phyloP scores from a whole-genome alignment of 1,284 basidiomycete genomes.

The Dichomitus squalens region DNA sequence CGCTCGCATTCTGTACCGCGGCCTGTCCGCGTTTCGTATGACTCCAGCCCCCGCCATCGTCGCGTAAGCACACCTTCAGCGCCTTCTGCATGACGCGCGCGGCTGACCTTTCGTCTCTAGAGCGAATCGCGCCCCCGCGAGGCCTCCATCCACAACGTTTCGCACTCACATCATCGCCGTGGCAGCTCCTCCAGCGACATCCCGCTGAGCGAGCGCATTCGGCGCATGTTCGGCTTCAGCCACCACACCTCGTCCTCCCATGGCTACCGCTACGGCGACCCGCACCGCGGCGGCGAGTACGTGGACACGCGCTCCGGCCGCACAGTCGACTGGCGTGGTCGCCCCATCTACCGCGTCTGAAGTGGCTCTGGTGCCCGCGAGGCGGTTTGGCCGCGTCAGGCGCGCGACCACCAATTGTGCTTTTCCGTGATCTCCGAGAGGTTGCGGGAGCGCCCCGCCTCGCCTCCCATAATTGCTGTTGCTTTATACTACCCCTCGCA shows the following conservation, averaged over 20 bases:
- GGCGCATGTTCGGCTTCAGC: constrained; percentile 57
- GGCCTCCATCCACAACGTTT: constrained; percentile 13
- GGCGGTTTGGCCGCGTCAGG: too few relatives aligned
- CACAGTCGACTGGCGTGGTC: constrained; percentile 54
- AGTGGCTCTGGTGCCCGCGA: too few relatives aligned
- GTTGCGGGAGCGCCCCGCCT: not conserved
- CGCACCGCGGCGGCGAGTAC: constrained; percentile 34
- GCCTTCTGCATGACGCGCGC: not conserved
- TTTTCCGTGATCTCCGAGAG: not conserved
- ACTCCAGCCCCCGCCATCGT: constrained; percentile 12
- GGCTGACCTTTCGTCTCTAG: constrained; percentile 8
- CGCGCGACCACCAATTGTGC: constrained; percentile 17
- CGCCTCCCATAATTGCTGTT: not conserved
- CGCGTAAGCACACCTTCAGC: constrained; percentile 1
- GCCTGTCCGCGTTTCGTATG: constrained; percentile 13
- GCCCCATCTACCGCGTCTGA: constrained; percentile 53
- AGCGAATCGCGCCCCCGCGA: constrained; percentile 18
- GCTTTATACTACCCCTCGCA: not conserved
- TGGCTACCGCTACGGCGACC: constrained; percentile 34
- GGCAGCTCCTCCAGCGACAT: constrained; percentile 23
- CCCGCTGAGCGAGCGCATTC: constrained; percentile 50
- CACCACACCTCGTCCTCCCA: constrained; percentile 31
- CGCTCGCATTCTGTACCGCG: constrained; percentile 28
- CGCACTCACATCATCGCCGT: constrained; percentile 22
- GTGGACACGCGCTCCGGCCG: constrained; percentile 50